Evolutionary conservation across 2,329 filamentous ascomycete species (phyloP).

Genomic region (Cercospora beticola): DNA sequence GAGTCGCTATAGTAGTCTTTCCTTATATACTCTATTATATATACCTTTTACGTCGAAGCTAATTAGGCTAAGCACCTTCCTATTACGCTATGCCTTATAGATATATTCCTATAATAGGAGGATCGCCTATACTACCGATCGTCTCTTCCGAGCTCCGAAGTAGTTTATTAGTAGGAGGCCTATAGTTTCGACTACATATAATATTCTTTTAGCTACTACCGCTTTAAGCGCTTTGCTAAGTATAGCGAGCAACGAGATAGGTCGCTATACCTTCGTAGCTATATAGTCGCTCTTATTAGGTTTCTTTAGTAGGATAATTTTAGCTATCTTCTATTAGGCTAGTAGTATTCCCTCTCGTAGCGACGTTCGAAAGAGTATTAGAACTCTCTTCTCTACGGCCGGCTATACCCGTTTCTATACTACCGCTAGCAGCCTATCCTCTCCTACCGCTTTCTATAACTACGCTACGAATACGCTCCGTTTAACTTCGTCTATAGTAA

Average conservation of each 20-base stretch:
- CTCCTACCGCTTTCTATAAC: neutral
- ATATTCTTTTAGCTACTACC: neutral
- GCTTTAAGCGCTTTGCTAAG: neutral
- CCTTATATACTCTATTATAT: no score
- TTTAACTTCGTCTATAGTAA: neutral
- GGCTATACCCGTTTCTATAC: neutral
- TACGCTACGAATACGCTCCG: neutral
- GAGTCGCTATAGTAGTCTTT: no score
- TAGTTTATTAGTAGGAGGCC: no score
- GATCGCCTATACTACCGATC: no score
- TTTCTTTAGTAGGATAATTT: neutral
- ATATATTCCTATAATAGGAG: no score
- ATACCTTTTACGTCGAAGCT: no score
- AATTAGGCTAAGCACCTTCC: no score
- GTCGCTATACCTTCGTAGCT: neutral
- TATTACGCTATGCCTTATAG: no score
- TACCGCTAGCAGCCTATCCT: neutral
- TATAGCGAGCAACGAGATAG: neutral
- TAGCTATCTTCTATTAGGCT: neutral
- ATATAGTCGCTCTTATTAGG: neutral
- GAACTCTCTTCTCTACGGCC: neutral
- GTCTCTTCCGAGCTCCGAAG: no score
- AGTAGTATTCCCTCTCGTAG: neutral
- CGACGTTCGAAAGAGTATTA: neutral
- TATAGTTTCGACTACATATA: neutral